Conservation (phyloP, 805 yeast genomes). For the Priceomyces carsonii region DNA sequence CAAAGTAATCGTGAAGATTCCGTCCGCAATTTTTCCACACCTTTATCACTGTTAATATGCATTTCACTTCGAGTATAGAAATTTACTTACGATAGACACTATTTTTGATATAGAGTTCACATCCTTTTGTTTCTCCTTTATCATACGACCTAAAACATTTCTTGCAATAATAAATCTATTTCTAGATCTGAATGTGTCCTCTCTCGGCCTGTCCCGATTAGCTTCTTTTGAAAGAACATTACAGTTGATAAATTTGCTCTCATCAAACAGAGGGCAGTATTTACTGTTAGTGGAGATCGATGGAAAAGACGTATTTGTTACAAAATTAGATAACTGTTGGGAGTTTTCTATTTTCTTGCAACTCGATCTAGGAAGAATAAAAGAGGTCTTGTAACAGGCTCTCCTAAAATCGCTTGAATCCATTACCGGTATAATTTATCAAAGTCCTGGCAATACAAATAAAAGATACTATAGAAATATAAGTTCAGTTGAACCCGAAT, state of each 20-base stretch:
- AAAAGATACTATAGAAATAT: no score
- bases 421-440: neutral
- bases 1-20: constrained; percentile 14
- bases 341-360: neutral
- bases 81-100: constrained; percentile 12
- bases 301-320: constrained; percentile 9
- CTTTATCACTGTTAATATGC: constrained; percentile 14
- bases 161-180: constrained; percentile 23
- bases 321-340: constrained; percentile 4
- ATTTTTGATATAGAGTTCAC: constrained; percentile 12
- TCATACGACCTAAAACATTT: constrained; percentile 13
- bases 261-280: constrained; percentile 3
- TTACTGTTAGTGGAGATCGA: constrained; percentile 8
- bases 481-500: no score
- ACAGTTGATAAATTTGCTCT: constrained; percentile 8
- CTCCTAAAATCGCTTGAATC: neutral
- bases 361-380: constrained; percentile 5
- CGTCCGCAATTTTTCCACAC: constrained; percentile 16
- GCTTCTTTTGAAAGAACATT: constrained; percentile 2
- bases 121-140: constrained; percentile 8
- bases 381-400: constrained; percentile 6
- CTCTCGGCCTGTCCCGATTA: constrained; percentile 2
- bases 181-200: constrained; percentile 12
- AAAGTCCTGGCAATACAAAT: no score
- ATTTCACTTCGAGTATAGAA: neutral